Evolutionary conservation across 2,329 filamentous ascomycete species (phyloP), one percentile per base, ranked within the genome.

Genomic region (Aspergillus latus): DNA sequence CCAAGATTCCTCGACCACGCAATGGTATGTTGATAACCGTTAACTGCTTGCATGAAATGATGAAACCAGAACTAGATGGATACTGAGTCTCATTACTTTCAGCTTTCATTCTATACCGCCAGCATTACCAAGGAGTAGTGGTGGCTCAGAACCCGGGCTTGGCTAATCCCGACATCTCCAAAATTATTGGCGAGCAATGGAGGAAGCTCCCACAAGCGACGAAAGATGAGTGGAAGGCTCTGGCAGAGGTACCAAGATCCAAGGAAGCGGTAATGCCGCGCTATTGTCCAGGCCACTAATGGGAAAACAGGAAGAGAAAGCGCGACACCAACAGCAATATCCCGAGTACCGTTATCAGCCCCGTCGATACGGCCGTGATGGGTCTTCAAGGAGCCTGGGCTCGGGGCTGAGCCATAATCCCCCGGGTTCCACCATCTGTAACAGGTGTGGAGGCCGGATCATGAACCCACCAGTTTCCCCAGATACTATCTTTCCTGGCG

Each of bases 101-200:
- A 99, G 94, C 93, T 49, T 99, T 99, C 78, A 99, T 99, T 64
- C 82, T 99, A 66, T 99, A 96, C 78, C 91, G 94, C 39, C 92
- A 97, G 72, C 89, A 95, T 72, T 88, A 94, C 67, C 93, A 97
- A 74, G 86, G 89, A 15, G 81, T 85, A 48, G 90, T 97, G 49
- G 88, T 92, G 37, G 82, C 86, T 52, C 83, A 90, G 64, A 84
- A 97, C 67, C 93, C 92, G n/a, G 89, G 91, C 44, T 84, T 97
- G 62, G 87, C 92, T 45, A 97, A 97, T 74, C 93, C 93, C 2
- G 91, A 97, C 51, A 96, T 97, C 66, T 97, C 93, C 62, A 97
- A 97, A 76, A 95, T 97, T 66, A 96, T 97, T 64, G 93, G 93
- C 51, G 85, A 91, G 72, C 88, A 92, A 83, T 99, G 94, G 94